These are phyloP conservation scores for Metschnikowia cubensis DNA, from an alignment of 805 yeast genomes.

Conservation along the genomic window DNA sequence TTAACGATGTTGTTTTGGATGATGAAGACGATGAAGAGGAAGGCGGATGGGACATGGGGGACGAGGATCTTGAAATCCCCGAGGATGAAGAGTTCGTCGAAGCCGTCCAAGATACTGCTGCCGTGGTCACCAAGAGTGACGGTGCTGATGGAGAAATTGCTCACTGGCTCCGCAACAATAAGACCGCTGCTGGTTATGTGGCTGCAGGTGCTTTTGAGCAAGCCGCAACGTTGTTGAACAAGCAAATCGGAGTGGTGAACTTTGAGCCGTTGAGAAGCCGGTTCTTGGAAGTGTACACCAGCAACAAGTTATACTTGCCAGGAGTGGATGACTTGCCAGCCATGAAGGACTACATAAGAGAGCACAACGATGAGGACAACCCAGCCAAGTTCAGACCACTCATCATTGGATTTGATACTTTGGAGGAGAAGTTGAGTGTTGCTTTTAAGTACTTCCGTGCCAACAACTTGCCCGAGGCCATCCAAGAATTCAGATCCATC, in stretches of 20 bases:
- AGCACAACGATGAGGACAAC: constrained; percentile 56
- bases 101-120: constrained; percentile 11
- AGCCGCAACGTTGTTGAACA: constrained; percentile 87
- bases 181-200: constrained; percentile 84
- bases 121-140: constrained; percentile 6
- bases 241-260: constrained; percentile 81
- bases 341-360: constrained; percentile 62
- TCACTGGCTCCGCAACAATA: constrained; percentile 83
- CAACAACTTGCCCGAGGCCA: constrained; percentile 79
- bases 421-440: constrained; percentile 57
- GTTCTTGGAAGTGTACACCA: constrained; percentile 78
- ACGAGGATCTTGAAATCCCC: constrained; percentile 68
- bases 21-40: constrained; percentile 52
- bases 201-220: constrained; percentile 97
- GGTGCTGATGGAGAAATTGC: constrained; percentile 58
- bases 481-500: constrained; percentile 71
- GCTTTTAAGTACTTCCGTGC: constrained; percentile 83
- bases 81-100: constrained; percentile 27
- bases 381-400: constrained; percentile 50
- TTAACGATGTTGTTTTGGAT: constrained; percentile 14
- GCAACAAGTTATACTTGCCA: constrained; percentile 71
- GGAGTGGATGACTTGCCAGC: constrained; percentile 74
- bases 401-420: constrained; percentile 66
- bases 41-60: constrained; percentile 80
- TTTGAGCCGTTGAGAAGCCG: constrained; percentile 85